Evolutionary conservation across 805 yeast species (phyloP).

Genomic region (Pichia cabralensis): DNA sequence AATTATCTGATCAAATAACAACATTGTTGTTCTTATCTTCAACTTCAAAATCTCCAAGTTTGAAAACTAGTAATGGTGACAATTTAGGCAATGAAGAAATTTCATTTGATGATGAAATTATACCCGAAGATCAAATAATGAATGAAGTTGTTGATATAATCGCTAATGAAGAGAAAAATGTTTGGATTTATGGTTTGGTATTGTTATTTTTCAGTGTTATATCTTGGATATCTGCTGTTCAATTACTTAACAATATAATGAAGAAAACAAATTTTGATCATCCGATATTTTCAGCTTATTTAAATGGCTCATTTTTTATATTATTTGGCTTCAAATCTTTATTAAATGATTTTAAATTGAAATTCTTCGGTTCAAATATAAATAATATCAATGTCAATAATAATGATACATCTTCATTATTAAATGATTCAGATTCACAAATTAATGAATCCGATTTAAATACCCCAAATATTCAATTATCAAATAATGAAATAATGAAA

Average conservation of each 20-base stretch:
- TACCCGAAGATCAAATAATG: constrained; percentile 17
- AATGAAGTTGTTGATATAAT: constrained; percentile 25
- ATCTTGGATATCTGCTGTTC: constrained; percentile 41
- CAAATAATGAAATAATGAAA: constrained; percentile 23
- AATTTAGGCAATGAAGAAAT: not conserved
- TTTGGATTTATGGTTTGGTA: constrained; percentile 35
- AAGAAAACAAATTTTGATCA: constrained; percentile 39
- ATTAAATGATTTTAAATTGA: not conserved
- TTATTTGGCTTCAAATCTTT: constrained; percentile 36
- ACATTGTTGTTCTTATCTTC: constrained; percentile 3
- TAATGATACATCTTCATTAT: not conserved
- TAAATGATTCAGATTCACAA: not conserved
- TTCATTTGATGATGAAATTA: constrained; percentile 3
- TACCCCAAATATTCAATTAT: constrained; percentile 16
- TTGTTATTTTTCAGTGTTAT: constrained; percentile 32
- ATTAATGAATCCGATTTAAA: not conserved
- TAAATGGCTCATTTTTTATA: constrained; percentile 38
- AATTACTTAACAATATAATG: constrained; percentile 37
- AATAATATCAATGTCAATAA: not conserved
- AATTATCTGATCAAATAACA: constrained; percentile 3
- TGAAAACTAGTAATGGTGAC: constrained; percentile 1
- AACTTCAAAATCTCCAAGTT: constrained; percentile 12
- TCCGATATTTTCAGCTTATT: constrained; percentile 37
- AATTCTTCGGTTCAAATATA: too few relatives aligned
- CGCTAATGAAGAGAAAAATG: constrained; percentile 28